A percentile compares a stretch with the other conserved stretches of the same genome.
These are phyloP conservation scores for Lablab purpureus DNA, from an alignment of 306 rosid species.

Conservation along the genomic window DNA sequence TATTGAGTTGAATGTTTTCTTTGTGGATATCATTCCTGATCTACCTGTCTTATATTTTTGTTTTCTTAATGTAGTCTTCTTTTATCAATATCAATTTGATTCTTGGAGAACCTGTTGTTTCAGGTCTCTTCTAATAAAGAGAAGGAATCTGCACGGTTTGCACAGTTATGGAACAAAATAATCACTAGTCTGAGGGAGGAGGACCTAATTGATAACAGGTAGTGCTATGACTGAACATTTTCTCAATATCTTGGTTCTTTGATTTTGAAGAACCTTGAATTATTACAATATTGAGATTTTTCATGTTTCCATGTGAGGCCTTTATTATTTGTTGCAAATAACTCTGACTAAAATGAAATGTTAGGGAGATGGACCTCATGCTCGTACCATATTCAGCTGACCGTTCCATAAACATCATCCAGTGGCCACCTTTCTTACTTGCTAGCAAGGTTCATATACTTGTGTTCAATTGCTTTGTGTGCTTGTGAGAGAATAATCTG, in stretches of 20 bases:
- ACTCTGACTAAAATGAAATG: constrained; percentile 39
- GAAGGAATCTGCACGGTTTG: constrained; percentile 84
- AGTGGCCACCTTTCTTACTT: constrained; percentile 99
- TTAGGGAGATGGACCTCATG: constrained; percentile 93
- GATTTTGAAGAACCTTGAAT: constrained; percentile 26
- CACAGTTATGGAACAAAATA: constrained; percentile 93
- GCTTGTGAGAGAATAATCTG: constrained; percentile 18
- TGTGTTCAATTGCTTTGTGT: constrained; percentile 38
- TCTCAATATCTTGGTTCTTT: constrained; percentile 36
- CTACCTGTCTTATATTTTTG: constrained; percentile 23
- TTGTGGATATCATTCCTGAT: constrained; percentile 6
- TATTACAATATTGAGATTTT: constrained; percentile 2
- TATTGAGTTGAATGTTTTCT: not conserved
- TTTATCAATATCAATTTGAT: constrained; percentile 25
- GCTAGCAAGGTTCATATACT: constrained; percentile 84
- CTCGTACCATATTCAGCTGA: constrained; percentile 93
- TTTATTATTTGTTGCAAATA: constrained; percentile 21
- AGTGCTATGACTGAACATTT: constrained; percentile 29
- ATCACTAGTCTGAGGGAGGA: constrained; percentile 92
- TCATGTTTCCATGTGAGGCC: constrained; percentile 20
- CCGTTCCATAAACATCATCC: constrained; percentile 72
- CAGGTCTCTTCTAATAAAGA: constrained; percentile 71
- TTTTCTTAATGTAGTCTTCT: not conserved
- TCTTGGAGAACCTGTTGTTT: constrained; percentile 36
- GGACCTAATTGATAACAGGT: constrained; percentile 89